phyloP scores from a whole-genome alignment of 2,329 filamentous ascomycete genomes.

The Aspergillus proliferans region DNA sequence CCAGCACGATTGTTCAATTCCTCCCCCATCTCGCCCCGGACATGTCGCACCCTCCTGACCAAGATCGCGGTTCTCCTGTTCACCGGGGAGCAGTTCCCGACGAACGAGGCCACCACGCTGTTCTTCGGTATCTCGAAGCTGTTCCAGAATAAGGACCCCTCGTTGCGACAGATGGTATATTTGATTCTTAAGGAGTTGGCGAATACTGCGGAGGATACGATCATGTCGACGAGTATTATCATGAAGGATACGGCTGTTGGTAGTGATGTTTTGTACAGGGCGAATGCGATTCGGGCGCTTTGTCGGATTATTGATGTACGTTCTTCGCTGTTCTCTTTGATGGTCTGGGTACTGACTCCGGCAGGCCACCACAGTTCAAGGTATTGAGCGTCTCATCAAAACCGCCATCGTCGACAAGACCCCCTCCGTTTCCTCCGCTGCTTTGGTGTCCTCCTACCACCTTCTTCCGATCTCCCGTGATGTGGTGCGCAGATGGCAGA shows the following conservation, averaged over 20 bases:
- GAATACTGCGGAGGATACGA: constrained; percentile 92
- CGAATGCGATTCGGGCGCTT: constrained; percentile 90
- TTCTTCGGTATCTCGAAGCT: constrained; percentile 99
- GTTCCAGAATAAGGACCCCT: constrained; percentile 99
- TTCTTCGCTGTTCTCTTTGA: constrained; percentile 8
- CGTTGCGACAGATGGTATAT: constrained; percentile 97
- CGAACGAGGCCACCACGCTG: constrained; percentile 92
- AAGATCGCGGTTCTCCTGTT: constrained; percentile 96
- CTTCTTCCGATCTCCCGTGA: constrained; percentile 93
- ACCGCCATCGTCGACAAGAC: constrained; percentile 99
- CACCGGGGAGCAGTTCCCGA: constrained; percentile 93
- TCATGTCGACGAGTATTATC: constrained; percentile 98
- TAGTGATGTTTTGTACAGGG: constrained; percentile 86
- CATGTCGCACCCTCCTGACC: constrained; percentile 94
- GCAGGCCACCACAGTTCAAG: constrained; percentile 88
- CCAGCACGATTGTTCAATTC: constrained; percentile 95
- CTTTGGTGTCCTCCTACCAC: constrained; percentile 94
- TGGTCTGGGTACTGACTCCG: constrained; percentile 10
- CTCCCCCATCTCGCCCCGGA: constrained; percentile 91
- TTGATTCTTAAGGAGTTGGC: constrained; percentile 96
- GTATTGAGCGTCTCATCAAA: constrained; percentile 97
- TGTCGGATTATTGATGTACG: constrained; percentile 94
- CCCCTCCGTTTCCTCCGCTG: constrained; percentile 91
- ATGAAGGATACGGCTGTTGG: constrained; percentile 99
- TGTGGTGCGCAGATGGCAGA: constrained; percentile 95